These are phyloP conservation scores for Pyrenophora seminiperda DNA, from an alignment of 2,329 filamentous ascomycete species.

Conservation along the genomic window DNA sequence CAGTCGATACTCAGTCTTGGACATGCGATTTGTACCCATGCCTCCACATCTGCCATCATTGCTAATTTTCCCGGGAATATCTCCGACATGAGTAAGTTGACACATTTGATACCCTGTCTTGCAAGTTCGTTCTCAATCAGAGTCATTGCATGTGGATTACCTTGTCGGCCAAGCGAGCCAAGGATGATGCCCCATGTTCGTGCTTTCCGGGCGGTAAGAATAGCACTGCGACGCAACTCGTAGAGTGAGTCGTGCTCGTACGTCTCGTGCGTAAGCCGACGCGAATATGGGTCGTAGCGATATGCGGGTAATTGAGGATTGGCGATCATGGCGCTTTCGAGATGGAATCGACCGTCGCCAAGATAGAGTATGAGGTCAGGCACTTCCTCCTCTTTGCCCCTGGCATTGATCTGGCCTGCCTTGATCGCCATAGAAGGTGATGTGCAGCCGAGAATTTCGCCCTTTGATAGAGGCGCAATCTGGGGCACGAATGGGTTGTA, in stretches of 20 bases:
- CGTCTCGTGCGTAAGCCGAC: constrained; percentile 85
- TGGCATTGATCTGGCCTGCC: constrained; percentile 47
- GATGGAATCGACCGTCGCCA: constrained; percentile 90
- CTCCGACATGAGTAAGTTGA: constrained; percentile 88
- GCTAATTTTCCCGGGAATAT: constrained; percentile 96
- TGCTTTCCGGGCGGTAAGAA: constrained; percentile 74
- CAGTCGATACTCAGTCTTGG: constrained; percentile 97
- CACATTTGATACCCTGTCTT: constrained; percentile 73
- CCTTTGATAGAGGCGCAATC: constrained; percentile 88
- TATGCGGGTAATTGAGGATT: constrained; percentile 91
- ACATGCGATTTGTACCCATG: constrained; percentile 98
- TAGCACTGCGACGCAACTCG: constrained; percentile 75
- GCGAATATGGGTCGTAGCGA: constrained; percentile 94
- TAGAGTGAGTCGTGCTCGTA: constrained; percentile 95
- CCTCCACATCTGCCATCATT: constrained; percentile 90
- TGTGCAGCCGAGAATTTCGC: constrained; percentile 97
- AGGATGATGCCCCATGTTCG: constrained; percentile 95
- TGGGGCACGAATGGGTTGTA: constrained; percentile 88
- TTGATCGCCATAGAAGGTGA: constrained; percentile 64
- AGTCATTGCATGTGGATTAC: constrained; percentile 89
- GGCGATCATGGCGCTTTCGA: constrained; percentile 99
- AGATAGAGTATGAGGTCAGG: constrained; percentile 83
- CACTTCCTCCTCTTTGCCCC: constrained; percentile 52
- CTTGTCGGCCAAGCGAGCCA: constrained; percentile 88
- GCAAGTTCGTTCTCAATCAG: constrained; percentile 80